Percentiles rank a stretch among this genome's conserved stretches.
Conservation (phyloP, 1,139 yeast species). For the Citeromyces hawaiiensis region DNA sequence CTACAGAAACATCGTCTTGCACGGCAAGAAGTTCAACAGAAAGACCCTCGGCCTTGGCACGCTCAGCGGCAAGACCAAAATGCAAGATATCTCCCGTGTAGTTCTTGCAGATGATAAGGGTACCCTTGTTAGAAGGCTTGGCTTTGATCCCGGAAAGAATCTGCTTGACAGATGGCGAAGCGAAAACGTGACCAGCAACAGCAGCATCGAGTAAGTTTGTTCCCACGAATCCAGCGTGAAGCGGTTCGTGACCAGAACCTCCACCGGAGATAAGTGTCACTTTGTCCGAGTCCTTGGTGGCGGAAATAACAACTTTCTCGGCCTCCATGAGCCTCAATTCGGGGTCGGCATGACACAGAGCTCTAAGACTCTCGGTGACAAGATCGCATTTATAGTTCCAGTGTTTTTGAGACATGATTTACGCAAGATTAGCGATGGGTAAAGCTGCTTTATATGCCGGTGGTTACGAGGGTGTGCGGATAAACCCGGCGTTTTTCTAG, state of each 20-base stretch:
- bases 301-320: slow-evolving; percentile 53
- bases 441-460: background rate
- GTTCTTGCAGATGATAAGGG: slow-evolving; percentile 70
- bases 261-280: slow-evolving; percentile 80
- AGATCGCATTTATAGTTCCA: slow-evolving; percentile 48
- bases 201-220: slow-evolving; percentile 61
- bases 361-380: slow-evolving; percentile 50
- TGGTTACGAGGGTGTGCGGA: background rate
- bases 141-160: slow-evolving; percentile 62
- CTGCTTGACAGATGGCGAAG: slow-evolving; percentile 86
- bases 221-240: slow-evolving; percentile 88
- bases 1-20: slow-evolving; percentile 90
- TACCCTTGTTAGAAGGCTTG: slow-evolving; percentile 40
- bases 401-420: slow-evolving; percentile 21
- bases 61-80: slow-evolving; percentile 82
- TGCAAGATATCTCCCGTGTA: slow-evolving; percentile 91
- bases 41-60: slow-evolving; percentile 68
- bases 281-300: slow-evolving; percentile 26
- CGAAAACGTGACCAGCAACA: slow-evolving; percentile 79
- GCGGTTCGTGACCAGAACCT: slow-evolving; percentile 93
- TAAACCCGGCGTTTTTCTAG: background rate
- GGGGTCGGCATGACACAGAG: slow-evolving; percentile 61
- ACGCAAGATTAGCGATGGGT: background rate
- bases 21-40: slow-evolving; percentile 63
- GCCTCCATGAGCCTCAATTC: slow-evolving; percentile 44